Conservation (phyloP, 768 basidiomycete genomes). For the Amanita inopinata region DNA sequence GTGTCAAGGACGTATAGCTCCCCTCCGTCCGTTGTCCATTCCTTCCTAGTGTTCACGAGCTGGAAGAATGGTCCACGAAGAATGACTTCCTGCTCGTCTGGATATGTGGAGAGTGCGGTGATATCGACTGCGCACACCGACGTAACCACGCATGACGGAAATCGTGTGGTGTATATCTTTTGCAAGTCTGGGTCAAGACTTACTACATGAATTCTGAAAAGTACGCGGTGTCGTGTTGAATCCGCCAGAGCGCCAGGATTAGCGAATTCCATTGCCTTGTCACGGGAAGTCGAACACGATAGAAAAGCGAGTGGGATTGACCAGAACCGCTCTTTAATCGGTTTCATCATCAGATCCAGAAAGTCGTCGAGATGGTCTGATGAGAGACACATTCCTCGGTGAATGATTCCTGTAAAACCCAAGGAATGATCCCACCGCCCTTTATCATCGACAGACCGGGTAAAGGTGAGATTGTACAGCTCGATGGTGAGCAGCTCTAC, state of each 20-base stretch:
- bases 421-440: not conserved
- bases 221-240: conserved; percentile 8
- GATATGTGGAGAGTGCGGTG: conserved; percentile 14
- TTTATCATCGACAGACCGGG: conserved; percentile 4
- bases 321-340: conserved; percentile 16
- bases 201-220: conserved; percentile 15
- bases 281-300: conserved; percentile 13
- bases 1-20: conserved; percentile 14
- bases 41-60: conserved; percentile 13
- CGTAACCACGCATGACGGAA: conserved; percentile 16
- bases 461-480: conserved; percentile 16
- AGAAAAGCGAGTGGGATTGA: conserved; percentile 16
- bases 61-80: conserved; percentile 18
- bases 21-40: conserved; percentile 8
- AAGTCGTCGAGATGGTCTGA: conserved; percentile 12
- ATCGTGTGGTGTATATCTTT: conserved; percentile 12
- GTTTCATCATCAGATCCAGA: conserved; percentile 12
- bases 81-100: conserved; percentile 15
- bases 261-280: conserved; percentile 13
- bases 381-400: conserved; percentile 14
- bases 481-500: conserved; percentile 18
- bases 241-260: conserved; percentile 7
- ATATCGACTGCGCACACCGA: conserved; percentile 17
- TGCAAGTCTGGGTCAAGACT: conserved; percentile 11
- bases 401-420: conserved; percentile 14